Evolutionary conservation across 148 eudicot genomes (phyloP).

Genomic region (Spergularia marina): DNA sequence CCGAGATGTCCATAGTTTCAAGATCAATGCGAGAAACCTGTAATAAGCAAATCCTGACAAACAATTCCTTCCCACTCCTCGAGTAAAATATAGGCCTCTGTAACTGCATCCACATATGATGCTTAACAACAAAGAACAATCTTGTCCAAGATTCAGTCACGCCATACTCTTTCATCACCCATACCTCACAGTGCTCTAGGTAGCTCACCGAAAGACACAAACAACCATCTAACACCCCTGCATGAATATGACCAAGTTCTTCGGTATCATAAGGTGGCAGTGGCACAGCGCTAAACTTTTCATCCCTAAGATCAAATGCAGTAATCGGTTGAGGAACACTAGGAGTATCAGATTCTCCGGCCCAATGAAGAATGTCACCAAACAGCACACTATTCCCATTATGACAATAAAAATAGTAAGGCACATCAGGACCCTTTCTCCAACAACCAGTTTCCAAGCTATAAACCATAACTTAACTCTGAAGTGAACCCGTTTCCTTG

Average conservation of each 20-base stretch:
- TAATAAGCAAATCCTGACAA: background rate
- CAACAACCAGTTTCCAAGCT: background rate
- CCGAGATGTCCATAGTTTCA: background rate
- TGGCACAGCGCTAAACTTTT: background rate
- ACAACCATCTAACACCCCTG: background rate
- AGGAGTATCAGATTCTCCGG: background rate
- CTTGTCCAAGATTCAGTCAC: background rate
- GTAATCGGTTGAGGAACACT: background rate
- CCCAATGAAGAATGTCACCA: background rate
- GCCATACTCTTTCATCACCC: background rate
- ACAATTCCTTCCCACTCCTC: background rate
- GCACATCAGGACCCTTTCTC: background rate
- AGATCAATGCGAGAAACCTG: background rate
- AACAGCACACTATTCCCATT: background rate
- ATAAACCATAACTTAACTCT: background rate
- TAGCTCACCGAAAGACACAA: background rate
- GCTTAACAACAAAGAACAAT: background rate
- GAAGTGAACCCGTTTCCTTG: background rate
- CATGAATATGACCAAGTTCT: background rate
- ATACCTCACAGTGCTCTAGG: background rate
- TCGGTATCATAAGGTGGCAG: background rate
- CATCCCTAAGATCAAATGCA: background rate
- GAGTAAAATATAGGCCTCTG: background rate
- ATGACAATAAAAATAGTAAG: background rate
- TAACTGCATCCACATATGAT: background rate